Evolutionary conservation across 352 stramenopile genomes (phyloP), one percentile per base, ranked within the genome.

Genomic region (Elongisporangium undulatum): DNA sequence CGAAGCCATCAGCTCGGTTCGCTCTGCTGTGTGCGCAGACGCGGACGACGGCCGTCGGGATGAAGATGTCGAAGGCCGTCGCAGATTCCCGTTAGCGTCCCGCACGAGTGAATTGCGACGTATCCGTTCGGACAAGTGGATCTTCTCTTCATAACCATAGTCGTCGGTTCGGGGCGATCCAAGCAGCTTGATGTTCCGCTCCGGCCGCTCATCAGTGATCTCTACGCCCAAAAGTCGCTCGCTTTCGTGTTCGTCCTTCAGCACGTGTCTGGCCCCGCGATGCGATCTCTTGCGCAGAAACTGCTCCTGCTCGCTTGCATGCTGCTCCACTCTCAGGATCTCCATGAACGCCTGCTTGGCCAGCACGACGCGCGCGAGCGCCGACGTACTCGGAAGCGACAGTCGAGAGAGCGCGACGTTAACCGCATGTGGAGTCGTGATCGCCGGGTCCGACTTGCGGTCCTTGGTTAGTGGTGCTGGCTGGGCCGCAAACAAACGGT

Each of bases 191-290:
- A 39, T 62, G 45, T 61, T 50, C 66, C 53, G 54, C 50, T 53
- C 49, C 13, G 77, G 78, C 0, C 74, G 68, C 54, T 90, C 70
- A 9, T 68, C 63, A 0, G 81, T 89, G 63, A 90, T 87, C 53
- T 89, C 81, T 12, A 85, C 56, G 0, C 53, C 64, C 63, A 89
- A 49, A 77, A 71, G 4, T 72, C 69, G n/a, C 29, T 77, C 63
- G 15, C 78, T 80, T 23, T 67, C 66, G 17, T 62, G 49, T 10
- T 80, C 68, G 7, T 51, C 50, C 21, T 74, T 83, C 24, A 90
- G 62, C 0, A 89, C 77, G 15, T 67, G 81, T 8, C 67, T 71
- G 20, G 77, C 62, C 0, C 55, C 58, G 9, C 51, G 41, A 8
- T 65, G 49, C 0, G 66, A 77, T 20, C 71, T 63, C 17, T 66